Percentiles rank a stretch among this genome's conserved stretches.
Evolutionary conservation across 164 flowering plant species (phyloP).

Genomic region (Stephania japonica): DNA sequence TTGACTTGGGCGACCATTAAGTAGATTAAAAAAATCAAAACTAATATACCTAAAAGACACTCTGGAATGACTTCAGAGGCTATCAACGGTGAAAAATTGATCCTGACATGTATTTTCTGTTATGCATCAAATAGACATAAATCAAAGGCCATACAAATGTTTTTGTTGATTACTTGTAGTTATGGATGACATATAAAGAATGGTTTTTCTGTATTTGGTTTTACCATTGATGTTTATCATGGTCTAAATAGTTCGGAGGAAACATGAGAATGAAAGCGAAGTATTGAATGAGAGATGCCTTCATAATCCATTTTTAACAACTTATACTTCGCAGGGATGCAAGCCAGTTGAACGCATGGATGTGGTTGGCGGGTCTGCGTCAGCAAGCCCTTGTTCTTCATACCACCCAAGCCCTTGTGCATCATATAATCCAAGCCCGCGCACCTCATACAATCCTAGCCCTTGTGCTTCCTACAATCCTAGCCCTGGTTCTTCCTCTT

Average conservation of each 20-base stretch:
- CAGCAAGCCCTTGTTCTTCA: constrained; percentile 75
- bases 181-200: too few relatives aligned
- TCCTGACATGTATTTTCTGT: too few relatives aligned
- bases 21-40: too few relatives aligned
- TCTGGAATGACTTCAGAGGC: too few relatives aligned
- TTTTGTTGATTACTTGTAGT: too few relatives aligned
- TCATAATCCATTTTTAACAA: background rate
- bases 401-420: constrained; percentile 63
- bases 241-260: background rate
- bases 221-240: too few relatives aligned
- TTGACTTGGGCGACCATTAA: too few relatives aligned
- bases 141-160: too few relatives aligned
- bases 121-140: too few relatives aligned
- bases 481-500: constrained; percentile 68
- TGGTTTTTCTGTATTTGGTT: too few relatives aligned
- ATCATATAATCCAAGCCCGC: constrained; percentile 66
- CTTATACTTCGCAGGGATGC: constrained; percentile 50
- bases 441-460: constrained; percentile 64
- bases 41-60: too few relatives aligned
- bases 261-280: background rate
- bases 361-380: constrained; percentile 54
- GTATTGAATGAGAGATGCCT: background rate
- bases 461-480: constrained; percentile 72
- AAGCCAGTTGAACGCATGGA: constrained; percentile 66
- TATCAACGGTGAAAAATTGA: too few relatives aligned